Evolutionary conservation across 495 filamentous ascomycete species (phyloP), one percentile per base, ranked within the genome.

Genomic region (Aspergillus funiculosus): DNA sequence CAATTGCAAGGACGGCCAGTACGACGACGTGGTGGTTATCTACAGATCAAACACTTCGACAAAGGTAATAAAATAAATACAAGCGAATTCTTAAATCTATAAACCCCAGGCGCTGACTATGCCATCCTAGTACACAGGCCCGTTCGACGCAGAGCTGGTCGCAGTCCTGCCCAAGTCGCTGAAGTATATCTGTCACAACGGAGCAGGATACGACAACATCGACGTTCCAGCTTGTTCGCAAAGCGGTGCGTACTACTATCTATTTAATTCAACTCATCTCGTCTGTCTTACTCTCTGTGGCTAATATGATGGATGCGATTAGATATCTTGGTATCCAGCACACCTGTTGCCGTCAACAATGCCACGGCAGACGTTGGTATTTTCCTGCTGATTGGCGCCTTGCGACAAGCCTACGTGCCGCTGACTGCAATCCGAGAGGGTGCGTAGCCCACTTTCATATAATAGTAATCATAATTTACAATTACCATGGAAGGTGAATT

Each of bases 161-260:
- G 60, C 72, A 4, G 59, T 66, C 5, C 69, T 87, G 10, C 89
- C 89, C 1, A 54, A 62, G 22, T 82, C 78, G 2, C 59, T 94
- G 28, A 82, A 77, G 50, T 95, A 85, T 62, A 76, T 95, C 51
- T 85, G 80, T 58, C 89, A 95, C 60, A 90, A 88, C 56, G 89
- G 88, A 25, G 87, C 87, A 21, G 87, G 87, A 2, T 92, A 92
- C 59, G 87, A 92, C 53, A 86, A 88, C 46, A 77, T 92, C 21
- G 84, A 90, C 53, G 71, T 88, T 19, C 53, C 75, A 5, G 80
- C 77, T n/a, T 89, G 85, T 61, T 74, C 81, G 10, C 64, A 71
- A 22, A 69, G 75, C 51, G 72, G 74, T 71, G 47, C 14, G 38
- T 44, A 10, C 20, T 46, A 3, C 8, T 34, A 14, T 32, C 5